Percentiles rank a stretch among this genome's conserved stretches.
phyloP scores from a whole-genome alignment of 176 grass and related monocot genomes.

The Phyllostachys edulis region DNA sequence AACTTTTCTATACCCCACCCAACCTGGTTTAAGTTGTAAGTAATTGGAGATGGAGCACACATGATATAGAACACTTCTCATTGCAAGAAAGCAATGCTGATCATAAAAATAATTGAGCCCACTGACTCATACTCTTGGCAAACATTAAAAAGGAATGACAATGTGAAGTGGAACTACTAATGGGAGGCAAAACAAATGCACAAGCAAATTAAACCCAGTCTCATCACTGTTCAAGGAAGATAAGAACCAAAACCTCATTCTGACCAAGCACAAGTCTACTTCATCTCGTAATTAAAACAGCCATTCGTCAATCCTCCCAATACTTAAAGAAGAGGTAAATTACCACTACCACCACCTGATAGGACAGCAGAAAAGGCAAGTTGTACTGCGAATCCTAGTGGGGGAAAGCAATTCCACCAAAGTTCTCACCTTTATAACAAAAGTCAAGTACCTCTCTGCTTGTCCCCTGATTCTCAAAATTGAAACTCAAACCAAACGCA shows the following conservation, averaged over 20 bases:
- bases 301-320: not conserved
- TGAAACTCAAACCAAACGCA: not conserved
- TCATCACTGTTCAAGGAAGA: not conserved
- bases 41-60: not conserved
- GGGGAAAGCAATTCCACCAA: slow-evolving; percentile 36
- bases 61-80: not conserved
- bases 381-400: slow-evolving; percentile 7
- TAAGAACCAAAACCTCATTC: not conserved
- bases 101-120: not conserved
- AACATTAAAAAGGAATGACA: not conserved
- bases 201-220: not conserved
- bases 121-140: not conserved
- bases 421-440: slow-evolving; percentile 26
- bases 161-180: not conserved
- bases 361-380: slow-evolving; percentile 3
- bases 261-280: not conserved
- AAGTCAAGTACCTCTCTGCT: slow-evolving; percentile 13
- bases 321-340: slow-evolving; percentile 22
- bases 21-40: not conserved
- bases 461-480: slow-evolving; percentile 15
- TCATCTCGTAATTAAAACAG: not conserved
- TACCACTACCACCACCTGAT: not conserved
- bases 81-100: not conserved
- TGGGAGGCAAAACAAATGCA: not conserved
- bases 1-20: not conserved